A percentile compares a stretch with the other conserved stretches of the same genome.
These are phyloP conservation scores for Annulohypoxylon nitens DNA, from an alignment of 495 filamentous ascomycete genomes.

Conservation along the genomic window DNA sequence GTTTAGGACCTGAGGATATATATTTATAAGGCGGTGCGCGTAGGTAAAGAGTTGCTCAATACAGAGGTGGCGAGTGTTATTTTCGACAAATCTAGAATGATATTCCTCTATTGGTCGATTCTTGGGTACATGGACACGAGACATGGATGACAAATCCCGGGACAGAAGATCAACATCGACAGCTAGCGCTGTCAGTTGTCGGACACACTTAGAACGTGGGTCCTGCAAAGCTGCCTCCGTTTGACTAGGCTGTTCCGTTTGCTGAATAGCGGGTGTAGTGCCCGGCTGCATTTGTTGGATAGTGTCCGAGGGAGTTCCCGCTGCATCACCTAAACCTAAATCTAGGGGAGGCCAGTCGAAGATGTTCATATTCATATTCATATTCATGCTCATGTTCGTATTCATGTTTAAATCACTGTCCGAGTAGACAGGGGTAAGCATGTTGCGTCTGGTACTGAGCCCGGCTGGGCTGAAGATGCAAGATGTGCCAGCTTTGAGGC, in stretches of 20 bases:
- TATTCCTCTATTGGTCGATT: slow-evolving; percentile 20
- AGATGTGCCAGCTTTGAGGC: slow-evolving; percentile 49
- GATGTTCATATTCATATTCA: slow-evolving; percentile 22
- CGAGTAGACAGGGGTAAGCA: slow-evolving; percentile 17
- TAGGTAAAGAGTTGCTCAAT: slow-evolving; percentile 46
- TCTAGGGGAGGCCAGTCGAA: slow-evolving; percentile 35
- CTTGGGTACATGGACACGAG: slow-evolving; percentile 36
- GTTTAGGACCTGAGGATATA: slow-evolving; percentile 49
- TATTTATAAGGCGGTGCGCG: slow-evolving; percentile 51
- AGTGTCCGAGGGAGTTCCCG: neutral
- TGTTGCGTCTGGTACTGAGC: slow-evolving; percentile 43
- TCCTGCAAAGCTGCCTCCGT: slow-evolving; percentile 38
- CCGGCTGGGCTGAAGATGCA: slow-evolving; percentile 55
- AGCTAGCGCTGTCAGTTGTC: slow-evolving; percentile 41
- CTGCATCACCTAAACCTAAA: neutral
- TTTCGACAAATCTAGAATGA: slow-evolving; percentile 30
- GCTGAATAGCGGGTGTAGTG: neutral
- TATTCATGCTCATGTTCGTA: slow-evolving; percentile 8
- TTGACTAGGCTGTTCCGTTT: neutral
- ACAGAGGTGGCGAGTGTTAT: slow-evolving; percentile 20
- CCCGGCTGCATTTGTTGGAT: slow-evolving; percentile 17
- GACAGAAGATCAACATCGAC: slow-evolving; percentile 41
- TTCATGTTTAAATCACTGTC: slow-evolving; percentile 22
- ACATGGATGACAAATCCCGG: slow-evolving; percentile 19
- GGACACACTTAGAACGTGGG: slow-evolving; percentile 32